Evolutionary conservation across 108 stramenopile species (phyloP).

Genomic region (Epithemia pelagica): DNA sequence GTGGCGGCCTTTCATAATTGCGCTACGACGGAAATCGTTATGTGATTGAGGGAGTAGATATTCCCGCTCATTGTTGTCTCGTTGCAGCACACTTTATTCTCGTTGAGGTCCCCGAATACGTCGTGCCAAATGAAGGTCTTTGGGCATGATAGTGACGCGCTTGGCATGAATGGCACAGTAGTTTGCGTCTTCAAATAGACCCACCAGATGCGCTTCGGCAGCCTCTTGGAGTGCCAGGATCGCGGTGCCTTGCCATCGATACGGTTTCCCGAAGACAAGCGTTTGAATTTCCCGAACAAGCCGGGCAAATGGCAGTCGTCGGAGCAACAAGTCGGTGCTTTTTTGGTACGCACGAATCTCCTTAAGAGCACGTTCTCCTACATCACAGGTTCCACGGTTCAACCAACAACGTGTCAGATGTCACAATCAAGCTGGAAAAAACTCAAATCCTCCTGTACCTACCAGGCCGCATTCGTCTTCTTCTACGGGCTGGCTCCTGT

Average conservation of each 20-base stretch:
- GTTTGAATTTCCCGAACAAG: conserved; percentile 86
- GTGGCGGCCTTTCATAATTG: no score
- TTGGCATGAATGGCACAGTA: conserved; percentile 94
- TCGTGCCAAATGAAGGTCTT: conserved; percentile 93
- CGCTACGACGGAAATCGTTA: no score
- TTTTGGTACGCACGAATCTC: conserved; percentile 94
- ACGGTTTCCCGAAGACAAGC: conserved; percentile 33
- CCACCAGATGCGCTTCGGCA: conserved; percentile 87
- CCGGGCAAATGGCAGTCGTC: conserved; percentile 92
- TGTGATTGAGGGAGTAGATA: no score
- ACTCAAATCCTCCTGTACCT: conserved; percentile 1
- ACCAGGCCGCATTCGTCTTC: conserved; percentile 55
- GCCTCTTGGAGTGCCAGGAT: conserved; percentile 95
- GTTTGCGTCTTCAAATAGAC: conserved; percentile 93
- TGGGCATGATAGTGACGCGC: conserved; percentile 97
- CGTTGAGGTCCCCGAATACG: conserved; percentile 76
- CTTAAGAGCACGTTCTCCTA: conserved; percentile 82
- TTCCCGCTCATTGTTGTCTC: no score
- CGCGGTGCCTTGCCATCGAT: conserved; percentile 94
- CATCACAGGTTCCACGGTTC: not conserved
- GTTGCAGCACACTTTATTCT: conserved; percentile 55
- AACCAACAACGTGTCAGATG: not conserved
- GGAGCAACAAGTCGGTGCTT: conserved; percentile 85
- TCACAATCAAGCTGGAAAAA: not conserved
- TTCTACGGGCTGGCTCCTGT: conserved; percentile 24